Conservation (phyloP, 768 basidiomycete genomes). For the Leccinum boreale region DNA sequence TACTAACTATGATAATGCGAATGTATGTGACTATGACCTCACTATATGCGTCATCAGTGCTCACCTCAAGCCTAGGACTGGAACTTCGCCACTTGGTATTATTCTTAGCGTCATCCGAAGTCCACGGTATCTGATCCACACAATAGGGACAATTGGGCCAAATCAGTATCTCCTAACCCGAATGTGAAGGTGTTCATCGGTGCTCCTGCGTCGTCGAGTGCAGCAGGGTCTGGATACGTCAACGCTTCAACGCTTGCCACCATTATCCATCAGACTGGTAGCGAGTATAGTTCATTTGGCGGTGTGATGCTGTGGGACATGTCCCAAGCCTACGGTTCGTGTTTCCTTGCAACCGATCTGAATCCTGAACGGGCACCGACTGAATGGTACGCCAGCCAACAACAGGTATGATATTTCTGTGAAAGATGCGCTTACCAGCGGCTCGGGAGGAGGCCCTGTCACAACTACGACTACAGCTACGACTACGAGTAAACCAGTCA, state of each 20-base stretch:
- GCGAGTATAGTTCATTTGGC: constrained; percentile 43
- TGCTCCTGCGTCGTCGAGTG: constrained; percentile 41
- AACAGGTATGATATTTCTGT: constrained; percentile 56
- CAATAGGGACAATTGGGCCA: constrained; percentile 49
- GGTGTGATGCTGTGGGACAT: constrained; percentile 46
- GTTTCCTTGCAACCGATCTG: not conserved
- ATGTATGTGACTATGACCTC: constrained; percentile 19
- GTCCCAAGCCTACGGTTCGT: constrained; percentile 43
- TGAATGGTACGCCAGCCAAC: constrained; percentile 40
- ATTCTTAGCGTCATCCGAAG: not conserved
- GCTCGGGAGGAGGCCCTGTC: constrained; percentile 24
- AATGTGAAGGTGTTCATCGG: constrained; percentile 50
- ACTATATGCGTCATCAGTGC: not conserved
- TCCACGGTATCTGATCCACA: not conserved
- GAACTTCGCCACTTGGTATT: constrained; percentile 43
- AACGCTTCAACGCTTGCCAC: constrained; percentile 30
- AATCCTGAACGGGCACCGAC: not conserved
- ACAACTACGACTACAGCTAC: not conserved
- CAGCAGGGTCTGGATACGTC: constrained; percentile 47
- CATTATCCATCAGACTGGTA: constrained; percentile 34
- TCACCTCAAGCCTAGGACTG: constrained; percentile 38
- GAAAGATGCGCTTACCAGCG: constrained; percentile 53
- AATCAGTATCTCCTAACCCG: constrained; percentile 39
- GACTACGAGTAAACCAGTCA: constrained; percentile 21
- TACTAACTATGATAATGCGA: constrained; percentile 42